phyloP scores from a whole-genome alignment of 2,329 filamentous ascomycete genomes.

The Apiospora marii region DNA sequence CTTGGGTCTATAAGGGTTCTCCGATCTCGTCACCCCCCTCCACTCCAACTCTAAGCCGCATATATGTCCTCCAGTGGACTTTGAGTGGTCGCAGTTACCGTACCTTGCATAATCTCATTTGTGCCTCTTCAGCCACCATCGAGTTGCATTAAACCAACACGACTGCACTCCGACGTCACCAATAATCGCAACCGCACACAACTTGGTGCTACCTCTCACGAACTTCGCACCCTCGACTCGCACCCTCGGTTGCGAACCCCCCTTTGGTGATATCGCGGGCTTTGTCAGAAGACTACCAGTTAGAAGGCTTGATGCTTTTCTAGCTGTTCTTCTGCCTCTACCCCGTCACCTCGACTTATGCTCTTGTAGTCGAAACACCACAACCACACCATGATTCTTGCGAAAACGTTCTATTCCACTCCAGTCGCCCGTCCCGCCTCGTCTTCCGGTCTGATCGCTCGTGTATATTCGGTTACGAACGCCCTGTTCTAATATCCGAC shows the following conservation, averaged over 20 bases:
- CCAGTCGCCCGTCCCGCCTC: conserved; percentile 70
- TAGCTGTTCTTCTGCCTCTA: conserved; percentile 42
- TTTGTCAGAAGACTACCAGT: conserved; percentile 36
- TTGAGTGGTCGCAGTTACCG: conserved; percentile 39
- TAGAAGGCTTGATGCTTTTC: conserved; percentile 38
- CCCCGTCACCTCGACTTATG: conserved; percentile 42
- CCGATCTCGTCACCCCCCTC: conserved; percentile 26
- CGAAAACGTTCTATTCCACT: conserved; percentile 53
- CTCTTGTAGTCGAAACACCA: conserved; percentile 41
- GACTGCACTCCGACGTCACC: conserved; percentile 25
- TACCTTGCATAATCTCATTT: conserved; percentile 45
- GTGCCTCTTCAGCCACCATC: conserved; percentile 6
- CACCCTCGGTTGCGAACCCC: not conserved
- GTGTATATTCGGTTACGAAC: conserved; percentile 58
- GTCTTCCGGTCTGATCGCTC: conserved; percentile 66
- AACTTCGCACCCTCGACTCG: conserved; percentile 5
- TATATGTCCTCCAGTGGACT: conserved; percentile 34
- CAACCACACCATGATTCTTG: conserved; percentile 65
- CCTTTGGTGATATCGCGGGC: conserved; percentile 33
- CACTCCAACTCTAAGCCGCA: conserved; percentile 29
- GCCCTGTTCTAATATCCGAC: conserved; percentile 50
- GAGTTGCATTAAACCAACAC: conserved; percentile 9
- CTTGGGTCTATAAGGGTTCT: conserved; percentile 36
- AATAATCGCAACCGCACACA: conserved; percentile 24
- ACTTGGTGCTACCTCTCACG: conserved; percentile 13